phyloP scores from a whole-genome alignment of 768 basidiomycete genomes.

The Leccinum incarnatum region DNA sequence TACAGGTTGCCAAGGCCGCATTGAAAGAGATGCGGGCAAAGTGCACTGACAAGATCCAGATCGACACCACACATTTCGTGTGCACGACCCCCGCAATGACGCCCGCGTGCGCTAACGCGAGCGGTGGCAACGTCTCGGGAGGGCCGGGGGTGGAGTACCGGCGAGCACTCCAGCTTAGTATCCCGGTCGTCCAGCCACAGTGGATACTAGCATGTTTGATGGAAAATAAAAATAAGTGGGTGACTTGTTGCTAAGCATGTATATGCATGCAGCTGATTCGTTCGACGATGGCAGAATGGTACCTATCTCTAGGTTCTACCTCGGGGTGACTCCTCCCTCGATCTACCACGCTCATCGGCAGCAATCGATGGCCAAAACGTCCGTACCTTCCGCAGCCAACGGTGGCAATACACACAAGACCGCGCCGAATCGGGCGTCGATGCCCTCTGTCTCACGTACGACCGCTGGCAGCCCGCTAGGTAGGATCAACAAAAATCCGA shows the following conservation, averaged over 20 bases:
- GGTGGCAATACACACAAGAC: slow-evolving; percentile 31
- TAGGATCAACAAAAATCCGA: slow-evolving; percentile 29
- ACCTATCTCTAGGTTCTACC: slow-evolving; percentile 77
- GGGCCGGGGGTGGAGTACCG: slow-evolving; percentile 85
- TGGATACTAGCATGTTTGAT: slow-evolving; percentile 86
- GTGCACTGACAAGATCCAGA: slow-evolving; percentile 40
- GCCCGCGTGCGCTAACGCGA: slow-evolving; percentile 51
- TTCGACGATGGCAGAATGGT: slow-evolving; percentile 62
- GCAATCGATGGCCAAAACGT: slow-evolving; percentile 75
- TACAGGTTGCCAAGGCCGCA: too few relatives aligned
- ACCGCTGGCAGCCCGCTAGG: slow-evolving; percentile 42
- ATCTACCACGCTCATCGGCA: slow-evolving; percentile 45
- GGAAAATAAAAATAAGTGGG: slow-evolving; percentile 84
- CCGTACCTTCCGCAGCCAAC: slow-evolving; percentile 39
- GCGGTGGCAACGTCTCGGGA: slow-evolving; percentile 51
- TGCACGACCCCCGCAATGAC: slow-evolving; percentile 85
- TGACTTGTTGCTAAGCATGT: neutral
- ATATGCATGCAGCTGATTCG: neutral
- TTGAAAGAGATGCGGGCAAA: too few relatives aligned
- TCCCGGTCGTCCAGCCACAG: slow-evolving; percentile 92
- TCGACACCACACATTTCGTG: slow-evolving; percentile 98
- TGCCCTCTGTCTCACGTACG: slow-evolving; percentile 56
- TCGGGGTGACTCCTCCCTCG: slow-evolving; percentile 59
- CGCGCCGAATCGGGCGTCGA: slow-evolving; percentile 58
- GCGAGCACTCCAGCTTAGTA: slow-evolving; percentile 88